A percentile compares a stretch with the other conserved stretches of the same genome.
Conservation (phyloP, 345 rosid genomes). For the Salix exigua region DNA sequence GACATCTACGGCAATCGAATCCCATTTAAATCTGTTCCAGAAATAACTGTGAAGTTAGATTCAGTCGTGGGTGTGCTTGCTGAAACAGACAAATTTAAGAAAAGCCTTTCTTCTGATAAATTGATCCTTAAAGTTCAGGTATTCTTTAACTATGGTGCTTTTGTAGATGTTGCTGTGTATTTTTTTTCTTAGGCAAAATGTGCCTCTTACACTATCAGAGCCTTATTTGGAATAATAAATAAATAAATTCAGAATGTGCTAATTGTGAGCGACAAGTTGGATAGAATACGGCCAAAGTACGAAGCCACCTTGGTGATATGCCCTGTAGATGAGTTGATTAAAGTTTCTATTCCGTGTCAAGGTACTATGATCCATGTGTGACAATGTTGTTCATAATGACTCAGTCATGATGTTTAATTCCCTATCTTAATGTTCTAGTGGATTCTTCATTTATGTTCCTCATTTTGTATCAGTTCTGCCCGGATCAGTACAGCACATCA, state of each 20-base stretch:
- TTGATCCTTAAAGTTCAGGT: conserved; percentile 46
- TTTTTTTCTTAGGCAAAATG: neutral
- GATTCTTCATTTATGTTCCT: neutral
- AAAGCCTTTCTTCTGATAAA: conserved; percentile 34
- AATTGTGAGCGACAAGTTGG: conserved; percentile 40
- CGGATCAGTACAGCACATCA: conserved; percentile 35
- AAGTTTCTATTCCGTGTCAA: conserved; percentile 46
- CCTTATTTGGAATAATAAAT: neutral
- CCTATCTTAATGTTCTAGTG: neutral
- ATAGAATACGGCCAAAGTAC: conserved; percentile 44
- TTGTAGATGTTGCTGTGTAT: neutral
- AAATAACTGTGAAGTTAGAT: conserved; percentile 32
- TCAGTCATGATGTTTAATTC: too few species aligned
- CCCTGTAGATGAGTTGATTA: conserved; percentile 17
- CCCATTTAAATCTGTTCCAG: conserved; percentile 37
- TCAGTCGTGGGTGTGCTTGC: conserved; percentile 10
- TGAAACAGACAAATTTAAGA: conserved; percentile 26
- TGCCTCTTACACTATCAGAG: neutral
- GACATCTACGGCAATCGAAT: conserved; percentile 47
- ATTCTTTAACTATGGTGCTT: neutral
- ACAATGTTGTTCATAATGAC: neutral
- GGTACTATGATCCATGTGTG: conserved; percentile 31
- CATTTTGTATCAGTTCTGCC: conserved; percentile 44
- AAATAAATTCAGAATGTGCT: conserved; percentile 23
- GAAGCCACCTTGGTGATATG: conserved; percentile 44